phyloP scores from a whole-genome alignment of 768 basidiomycete genomes.

The Suillus brevipes region DNA sequence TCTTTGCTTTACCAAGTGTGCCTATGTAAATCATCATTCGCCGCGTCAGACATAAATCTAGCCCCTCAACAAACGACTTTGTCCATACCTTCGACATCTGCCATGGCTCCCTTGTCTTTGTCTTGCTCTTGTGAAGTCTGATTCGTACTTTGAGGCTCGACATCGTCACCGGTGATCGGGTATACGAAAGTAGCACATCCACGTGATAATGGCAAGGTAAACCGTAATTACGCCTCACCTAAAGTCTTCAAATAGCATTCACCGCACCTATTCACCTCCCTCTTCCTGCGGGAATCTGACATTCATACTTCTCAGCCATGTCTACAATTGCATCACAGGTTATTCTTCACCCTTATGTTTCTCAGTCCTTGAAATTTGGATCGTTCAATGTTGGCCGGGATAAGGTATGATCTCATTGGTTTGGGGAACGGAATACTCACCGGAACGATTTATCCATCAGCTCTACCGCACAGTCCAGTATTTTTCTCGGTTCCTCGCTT shows the following conservation, averaged over 20 bases:
- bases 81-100: neutral
- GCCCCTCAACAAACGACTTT: too few species aligned
- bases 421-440: neutral
- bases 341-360: slow-evolving; percentile 81
- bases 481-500: slow-evolving; percentile 85
- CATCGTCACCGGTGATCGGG: slow-evolving; percentile 2
- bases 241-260: neutral
- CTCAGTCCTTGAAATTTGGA: slow-evolving; percentile 72
- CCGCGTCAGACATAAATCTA: neutral
- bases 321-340: slow-evolving; percentile 64
- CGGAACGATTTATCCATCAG: slow-evolving; percentile 40
- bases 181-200: slow-evolving; percentile 16
- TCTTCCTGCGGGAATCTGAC: slow-evolving; percentile 15
- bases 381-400: slow-evolving; percentile 86
- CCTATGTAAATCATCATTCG: neutral
- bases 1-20: neutral
- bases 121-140: slow-evolving; percentile 2
- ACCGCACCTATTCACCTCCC: slow-evolving; percentile 10
- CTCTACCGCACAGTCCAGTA: slow-evolving; percentile 90
- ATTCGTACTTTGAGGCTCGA: neutral
- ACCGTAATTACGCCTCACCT: slow-evolving; percentile 8
- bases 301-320: slow-evolving; percentile 19
- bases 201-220: slow-evolving; percentile 30
- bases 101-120: neutral
- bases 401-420: slow-evolving; percentile 55